Percentiles rank a stretch among this genome's conserved stretches.
These are phyloP conservation scores for Mycena galopus DNA, from an alignment of 768 basidiomycete species.

Conservation along the genomic window DNA sequence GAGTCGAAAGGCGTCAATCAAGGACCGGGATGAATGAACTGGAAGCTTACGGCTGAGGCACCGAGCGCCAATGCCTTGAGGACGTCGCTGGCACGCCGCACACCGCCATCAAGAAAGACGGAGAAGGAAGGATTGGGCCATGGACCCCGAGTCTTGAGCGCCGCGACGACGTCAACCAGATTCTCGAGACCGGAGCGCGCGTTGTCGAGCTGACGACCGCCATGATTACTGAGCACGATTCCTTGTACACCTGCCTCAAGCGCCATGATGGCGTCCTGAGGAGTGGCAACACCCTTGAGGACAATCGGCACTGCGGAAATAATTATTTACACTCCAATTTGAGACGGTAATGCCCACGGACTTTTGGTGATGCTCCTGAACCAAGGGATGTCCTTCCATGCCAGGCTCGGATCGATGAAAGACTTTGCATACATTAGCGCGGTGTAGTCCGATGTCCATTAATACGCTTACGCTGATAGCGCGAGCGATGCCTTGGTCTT, in stretches of 20 bases:
- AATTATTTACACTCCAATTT: slow-evolving; percentile 48
- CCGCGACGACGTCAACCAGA: slow-evolving; percentile 74
- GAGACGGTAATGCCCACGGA: slow-evolving; percentile 33
- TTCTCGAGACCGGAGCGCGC: slow-evolving; percentile 79
- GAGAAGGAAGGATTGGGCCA: slow-evolving; percentile 78
- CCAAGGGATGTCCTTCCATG: slow-evolving; percentile 89
- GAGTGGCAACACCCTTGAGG: slow-evolving; percentile 75
- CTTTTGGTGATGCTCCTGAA: slow-evolving; percentile 85
- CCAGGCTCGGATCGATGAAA: slow-evolving; percentile 93
- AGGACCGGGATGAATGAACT: slow-evolving; percentile 46
- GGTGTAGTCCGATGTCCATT: neutral
- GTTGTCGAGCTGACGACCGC: slow-evolving; percentile 69
- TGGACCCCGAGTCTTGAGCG: slow-evolving; percentile 66
- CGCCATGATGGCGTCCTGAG: slow-evolving; percentile 57
- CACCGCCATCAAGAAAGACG: slow-evolving; percentile 82
- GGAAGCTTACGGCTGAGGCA: slow-evolving; percentile 65
- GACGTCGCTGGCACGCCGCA: slow-evolving; percentile 85
- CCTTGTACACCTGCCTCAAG: slow-evolving; percentile 48
- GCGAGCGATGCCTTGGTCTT: slow-evolving; percentile 92
- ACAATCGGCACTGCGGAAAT: slow-evolving; percentile 71
- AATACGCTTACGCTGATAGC: slow-evolving; percentile 82
- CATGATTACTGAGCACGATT: slow-evolving; percentile 71
- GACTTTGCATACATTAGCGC: slow-evolving; percentile 58
- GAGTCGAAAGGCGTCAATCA: slow-evolving; percentile 51
- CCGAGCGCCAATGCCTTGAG: slow-evolving; percentile 86